Evolutionary conservation across 352 stramenopile genomes (phyloP).

Genomic region (Globisporangium orthogonon): DNA sequence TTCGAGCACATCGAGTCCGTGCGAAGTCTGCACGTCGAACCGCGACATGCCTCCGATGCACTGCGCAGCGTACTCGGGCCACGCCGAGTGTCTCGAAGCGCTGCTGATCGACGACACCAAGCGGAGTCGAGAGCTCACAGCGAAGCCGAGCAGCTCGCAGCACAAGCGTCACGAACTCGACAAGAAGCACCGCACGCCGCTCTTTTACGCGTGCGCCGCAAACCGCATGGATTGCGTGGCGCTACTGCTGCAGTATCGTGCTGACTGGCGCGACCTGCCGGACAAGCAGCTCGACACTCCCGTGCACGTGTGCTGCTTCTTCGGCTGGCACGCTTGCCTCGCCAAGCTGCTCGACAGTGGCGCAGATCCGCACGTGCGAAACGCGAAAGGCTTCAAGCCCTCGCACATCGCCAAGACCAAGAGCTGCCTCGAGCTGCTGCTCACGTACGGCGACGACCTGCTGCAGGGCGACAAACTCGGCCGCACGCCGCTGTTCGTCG

Average conservation of each 20-base stretch:
- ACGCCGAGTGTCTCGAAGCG: conserved; percentile 27
- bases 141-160: not conserved
- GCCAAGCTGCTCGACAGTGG: conserved; percentile 38
- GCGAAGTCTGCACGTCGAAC: conserved; percentile 29
- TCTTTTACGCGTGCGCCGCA: conserved; percentile 61
- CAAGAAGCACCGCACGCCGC: conserved; percentile 57
- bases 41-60: conserved; percentile 55
- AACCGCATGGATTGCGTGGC: conserved; percentile 39
- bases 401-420: conserved; percentile 53
- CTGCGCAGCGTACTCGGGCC: conserved; percentile 47
- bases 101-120: conserved; percentile 18
- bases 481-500: conserved; percentile 58
- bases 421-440: conserved; percentile 43
- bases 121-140: not conserved
- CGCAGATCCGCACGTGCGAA: conserved; percentile 52
- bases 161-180: conserved; percentile 22
- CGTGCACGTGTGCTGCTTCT: conserved; percentile 70
- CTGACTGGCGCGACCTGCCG: conserved; percentile 42
- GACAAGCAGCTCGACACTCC: conserved; percentile 58
- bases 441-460: conserved; percentile 51
- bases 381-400: conserved; percentile 63
- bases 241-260: conserved; percentile 26
- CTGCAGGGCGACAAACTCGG: conserved; percentile 61
- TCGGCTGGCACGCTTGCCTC: conserved; percentile 48
- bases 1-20: conserved; percentile 9